A percentile compares a stretch with the other conserved stretches of the same genome.
These are phyloP conservation scores for Xylariaceae sp. DNA, from an alignment of 2,329 filamentous ascomycete species.

Conservation along the genomic window DNA sequence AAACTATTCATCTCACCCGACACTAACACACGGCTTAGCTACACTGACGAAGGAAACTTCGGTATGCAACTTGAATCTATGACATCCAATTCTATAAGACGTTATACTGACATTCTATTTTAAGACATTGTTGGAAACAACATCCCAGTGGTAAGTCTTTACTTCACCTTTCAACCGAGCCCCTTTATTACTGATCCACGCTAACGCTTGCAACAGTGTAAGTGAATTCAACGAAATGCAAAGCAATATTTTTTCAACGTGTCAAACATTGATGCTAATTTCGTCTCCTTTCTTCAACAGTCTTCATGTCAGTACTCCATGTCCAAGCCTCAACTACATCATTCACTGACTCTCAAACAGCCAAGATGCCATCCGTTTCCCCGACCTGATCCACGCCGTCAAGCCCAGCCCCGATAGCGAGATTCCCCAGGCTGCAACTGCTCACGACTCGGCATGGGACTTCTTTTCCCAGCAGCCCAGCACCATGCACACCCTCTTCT, in stretches of 20 bases:
- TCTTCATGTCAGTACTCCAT: slow-evolving; percentile 17
- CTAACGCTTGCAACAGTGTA: slow-evolving; percentile 12
- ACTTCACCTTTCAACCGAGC: background rate
- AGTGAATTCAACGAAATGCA: background rate
- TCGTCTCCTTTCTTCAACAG: background rate
- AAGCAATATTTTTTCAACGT: too few relatives aligned
- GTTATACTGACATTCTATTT: slow-evolving; percentile 11
- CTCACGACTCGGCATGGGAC: slow-evolving; percentile 48
- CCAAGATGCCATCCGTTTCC: slow-evolving; percentile 45
- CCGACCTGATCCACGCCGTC: slow-evolving; percentile 41
- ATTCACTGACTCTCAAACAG: slow-evolving; percentile 35
- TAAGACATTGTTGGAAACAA: slow-evolving; percentile 24
- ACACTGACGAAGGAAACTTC: slow-evolving; percentile 62
- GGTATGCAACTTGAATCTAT: slow-evolving; percentile 37
- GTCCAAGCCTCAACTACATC: slow-evolving; percentile 26
- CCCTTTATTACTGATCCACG: background rate
- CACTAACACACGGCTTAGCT: slow-evolving; percentile 31
- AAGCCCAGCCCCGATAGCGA: slow-evolving; percentile 41
- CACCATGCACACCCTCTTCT: slow-evolving; percentile 43
- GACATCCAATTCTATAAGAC: background rate
- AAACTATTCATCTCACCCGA: background rate
- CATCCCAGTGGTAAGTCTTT: slow-evolving; percentile 20
- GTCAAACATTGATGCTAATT: background rate
- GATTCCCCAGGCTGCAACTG: slow-evolving; percentile 41
- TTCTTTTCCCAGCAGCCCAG: slow-evolving; percentile 44